Evolutionary conservation across 345 rosid genomes (phyloP).

Genomic region (Eucalyptus pauciflora): DNA sequence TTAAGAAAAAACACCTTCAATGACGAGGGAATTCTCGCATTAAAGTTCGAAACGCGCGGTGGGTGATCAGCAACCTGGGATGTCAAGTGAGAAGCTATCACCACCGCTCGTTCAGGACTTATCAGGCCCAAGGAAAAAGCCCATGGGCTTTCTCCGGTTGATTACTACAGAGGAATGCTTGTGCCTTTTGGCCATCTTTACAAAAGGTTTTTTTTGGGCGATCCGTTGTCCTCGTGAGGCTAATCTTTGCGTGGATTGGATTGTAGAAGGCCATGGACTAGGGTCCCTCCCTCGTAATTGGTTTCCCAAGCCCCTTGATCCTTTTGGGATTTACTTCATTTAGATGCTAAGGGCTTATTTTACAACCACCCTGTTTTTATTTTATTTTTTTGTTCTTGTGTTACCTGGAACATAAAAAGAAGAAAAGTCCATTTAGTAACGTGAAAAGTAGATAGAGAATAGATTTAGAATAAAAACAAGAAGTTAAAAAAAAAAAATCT

Average conservation of each 20-base stretch:
- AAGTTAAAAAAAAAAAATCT: too few relatives aligned
- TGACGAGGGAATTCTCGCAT: neutral
- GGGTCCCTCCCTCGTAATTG: neutral
- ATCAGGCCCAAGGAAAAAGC: neutral
- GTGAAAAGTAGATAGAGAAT: neutral
- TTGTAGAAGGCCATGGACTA: neutral
- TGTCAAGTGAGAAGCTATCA: neutral
- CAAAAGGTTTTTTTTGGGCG: too few relatives aligned
- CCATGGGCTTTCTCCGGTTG: neutral
- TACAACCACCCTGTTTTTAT: too few relatives aligned
- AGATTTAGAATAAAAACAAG: rapidly evolving
- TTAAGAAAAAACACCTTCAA: neutral
- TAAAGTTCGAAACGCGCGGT: neutral
- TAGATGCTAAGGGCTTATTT: neutral
- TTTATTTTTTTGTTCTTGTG: too few relatives aligned
- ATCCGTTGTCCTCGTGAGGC: neutral
- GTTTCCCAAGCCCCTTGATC: too few relatives aligned
- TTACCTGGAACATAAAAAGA: too few relatives aligned
- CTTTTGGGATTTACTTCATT: neutral
- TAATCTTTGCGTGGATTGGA: neutral
- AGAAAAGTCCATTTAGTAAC: too few relatives aligned
- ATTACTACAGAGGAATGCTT: neutral
- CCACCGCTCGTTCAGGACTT: neutral
- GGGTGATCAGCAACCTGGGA: neutral
- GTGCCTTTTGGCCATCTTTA: neutral